Percentiles rank a stretch among this genome's conserved stretches.
Conservation (phyloP, 148 eudicot species). For the Suaeda aralocaspica region DNA sequence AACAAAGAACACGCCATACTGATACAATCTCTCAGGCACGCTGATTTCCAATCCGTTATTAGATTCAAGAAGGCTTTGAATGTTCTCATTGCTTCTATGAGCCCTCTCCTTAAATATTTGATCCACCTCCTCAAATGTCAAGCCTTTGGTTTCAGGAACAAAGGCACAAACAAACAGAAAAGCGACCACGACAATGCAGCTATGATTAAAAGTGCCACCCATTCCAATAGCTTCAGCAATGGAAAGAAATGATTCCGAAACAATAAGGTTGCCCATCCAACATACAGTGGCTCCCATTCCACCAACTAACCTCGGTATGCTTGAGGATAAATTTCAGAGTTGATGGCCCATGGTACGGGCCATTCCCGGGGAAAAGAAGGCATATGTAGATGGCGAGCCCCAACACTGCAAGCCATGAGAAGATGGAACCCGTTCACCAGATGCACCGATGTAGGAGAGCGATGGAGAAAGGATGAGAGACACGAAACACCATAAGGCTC, state of each 20-base stretch:
- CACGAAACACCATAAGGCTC: slow-evolving; percentile 61
- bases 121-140: slow-evolving; percentile 84
- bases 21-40: background rate
- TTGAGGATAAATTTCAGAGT: slow-evolving; percentile 85
- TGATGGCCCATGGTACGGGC: slow-evolving; percentile 91
- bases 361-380: slow-evolving; percentile 87
- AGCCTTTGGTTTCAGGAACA: slow-evolving; percentile 84
- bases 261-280: slow-evolving; percentile 80
- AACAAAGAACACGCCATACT: background rate
- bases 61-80: slow-evolving; percentile 39
- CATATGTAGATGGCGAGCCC: slow-evolving; percentile 77
- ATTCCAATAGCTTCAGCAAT: slow-evolving; percentile 57
- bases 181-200: slow-evolving; percentile 56
- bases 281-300: slow-evolving; percentile 90
- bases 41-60: slow-evolving; percentile 16
- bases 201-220: slow-evolving; percentile 60
- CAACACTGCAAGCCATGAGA: slow-evolving; percentile 37
- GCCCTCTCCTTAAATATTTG: slow-evolving; percentile 63
- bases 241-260: slow-evolving; percentile 69
- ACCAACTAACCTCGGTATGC: slow-evolving; percentile 77
- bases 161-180: slow-evolving; percentile 46
- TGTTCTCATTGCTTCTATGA: slow-evolving; percentile 35
- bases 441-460: slow-evolving; percentile 51
- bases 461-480: slow-evolving; percentile 51
- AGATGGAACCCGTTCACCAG: slow-evolving; percentile 11